phyloP scores from a whole-genome alignment of 1,284 basidiomycete species.

The Rhodotorula sp. region DNA sequence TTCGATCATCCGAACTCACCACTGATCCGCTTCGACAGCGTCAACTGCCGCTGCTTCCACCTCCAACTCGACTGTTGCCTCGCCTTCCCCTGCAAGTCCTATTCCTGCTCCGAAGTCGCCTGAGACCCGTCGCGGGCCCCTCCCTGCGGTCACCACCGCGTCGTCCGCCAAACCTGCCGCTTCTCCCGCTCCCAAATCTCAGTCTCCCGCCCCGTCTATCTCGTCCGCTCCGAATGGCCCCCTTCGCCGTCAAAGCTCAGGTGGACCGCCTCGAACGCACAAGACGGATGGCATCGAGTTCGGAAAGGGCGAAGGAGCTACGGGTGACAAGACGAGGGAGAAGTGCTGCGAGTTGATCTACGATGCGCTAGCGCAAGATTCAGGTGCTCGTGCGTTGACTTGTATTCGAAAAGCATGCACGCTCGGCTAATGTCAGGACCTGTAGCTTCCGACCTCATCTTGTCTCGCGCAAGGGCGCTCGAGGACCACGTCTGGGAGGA shows the following conservation, averaged over 20 bases:
- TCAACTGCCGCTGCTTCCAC: constrained; percentile 3
- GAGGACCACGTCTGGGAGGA: constrained; percentile 32
- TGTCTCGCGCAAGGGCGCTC: constrained; percentile 23
- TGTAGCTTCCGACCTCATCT: constrained; percentile 35
- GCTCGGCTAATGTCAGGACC: no score
- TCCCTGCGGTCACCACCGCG: not conserved
- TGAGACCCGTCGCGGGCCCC: not conserved
- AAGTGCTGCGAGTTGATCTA: constrained; percentile 89
- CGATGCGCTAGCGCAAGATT: constrained; percentile 81
- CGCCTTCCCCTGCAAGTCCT: constrained; percentile 19
- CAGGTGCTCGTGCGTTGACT: constrained; percentile 70
- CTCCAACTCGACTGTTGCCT: constrained; percentile 3
- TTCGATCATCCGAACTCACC: not conserved
- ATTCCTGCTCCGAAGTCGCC: constrained; percentile 6
- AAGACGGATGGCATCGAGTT: constrained; percentile 68
- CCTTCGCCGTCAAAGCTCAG: constrained; percentile 22
- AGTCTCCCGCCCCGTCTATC: not conserved
- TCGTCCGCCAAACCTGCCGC: not conserved
- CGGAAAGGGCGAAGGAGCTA: constrained; percentile 50
- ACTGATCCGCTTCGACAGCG: not conserved
- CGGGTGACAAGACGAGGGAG: constrained; percentile 74
- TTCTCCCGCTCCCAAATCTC: not conserved
- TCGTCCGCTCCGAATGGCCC: not conserved
- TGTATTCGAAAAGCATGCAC: not conserved
- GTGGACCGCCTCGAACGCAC: constrained; percentile 56